Evolutionary conservation across 352 stramenopile genomes (phyloP), one percentile per base, ranked within the genome.

Genomic region (Phytophthora palmivora): DNA sequence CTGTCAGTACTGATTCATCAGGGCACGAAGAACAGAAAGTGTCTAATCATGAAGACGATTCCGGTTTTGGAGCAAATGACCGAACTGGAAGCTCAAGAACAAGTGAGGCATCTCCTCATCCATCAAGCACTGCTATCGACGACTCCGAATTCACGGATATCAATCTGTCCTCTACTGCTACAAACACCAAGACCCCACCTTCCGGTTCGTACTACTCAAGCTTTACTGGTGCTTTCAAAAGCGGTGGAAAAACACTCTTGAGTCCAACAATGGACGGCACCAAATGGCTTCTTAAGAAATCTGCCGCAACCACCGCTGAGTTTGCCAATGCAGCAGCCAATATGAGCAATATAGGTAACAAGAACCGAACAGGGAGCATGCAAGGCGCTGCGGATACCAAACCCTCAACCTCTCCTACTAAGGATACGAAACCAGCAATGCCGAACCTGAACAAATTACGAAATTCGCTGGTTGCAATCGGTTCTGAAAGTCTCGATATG

Each of bases 211-310:
- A 91, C 41, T 89, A 93, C 38, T 91, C 80, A 6, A 85, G 70
- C 45, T 88, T 95, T 52, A 42, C 84, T 4, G 84, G 74, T 6
- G 82, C 79, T 1, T 65, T 95, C 12, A 93, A 93, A 46, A 87
- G 69, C 11, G 72, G 82, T 15, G 67, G 84, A 4, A 95, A 92
- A 52, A 88, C 76, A 47, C 72, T 94, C 44, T 65, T 89, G 52
- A 89, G 69, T 51, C 80, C 79, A 12, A 70, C 74, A 0, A 85
- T 88, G 52, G 79, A 88, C 37, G 74, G 80, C 30, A 84, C 69
- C 6, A 92, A 89, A 63, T 94, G 85, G 85, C 76, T 94, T 51
- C 78, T 90, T 38, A 89, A 91, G 58, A 94, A 91, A 53, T 72
- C 63, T 19, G 61, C 49, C 2, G 54, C 47, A 5, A 78, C 50